Evolutionary conservation across 192 early-diverging fungal species (phyloP).

Genomic region (Coemansia sp.): DNA sequence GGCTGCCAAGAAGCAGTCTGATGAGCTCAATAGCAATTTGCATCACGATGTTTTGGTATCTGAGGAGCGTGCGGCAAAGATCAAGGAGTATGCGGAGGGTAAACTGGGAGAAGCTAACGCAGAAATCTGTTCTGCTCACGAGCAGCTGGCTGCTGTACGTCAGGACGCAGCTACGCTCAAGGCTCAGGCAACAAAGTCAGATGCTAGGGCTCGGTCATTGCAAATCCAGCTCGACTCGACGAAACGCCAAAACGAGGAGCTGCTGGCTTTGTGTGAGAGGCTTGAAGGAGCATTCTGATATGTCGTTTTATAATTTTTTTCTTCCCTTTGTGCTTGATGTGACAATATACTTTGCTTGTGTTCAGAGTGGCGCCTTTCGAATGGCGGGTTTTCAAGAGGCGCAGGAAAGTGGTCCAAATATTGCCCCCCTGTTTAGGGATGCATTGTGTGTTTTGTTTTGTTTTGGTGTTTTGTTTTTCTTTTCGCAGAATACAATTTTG

Average conservation of each 20-base stretch:
- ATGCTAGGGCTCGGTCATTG: conserved; percentile 30
- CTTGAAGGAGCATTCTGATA: neutral
- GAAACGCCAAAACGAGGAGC: conserved; percentile 51
- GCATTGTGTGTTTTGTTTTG: neutral
- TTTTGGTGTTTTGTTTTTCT: neutral
- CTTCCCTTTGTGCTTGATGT: neutral
- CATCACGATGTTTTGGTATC: conserved; percentile 39
- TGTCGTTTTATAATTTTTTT: neutral
- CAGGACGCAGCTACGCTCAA: conserved; percentile 24
- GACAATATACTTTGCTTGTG: neutral
- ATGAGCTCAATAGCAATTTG: conserved; percentile 27
- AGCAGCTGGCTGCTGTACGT: conserved; percentile 20
- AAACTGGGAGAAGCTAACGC: conserved; percentile 33
- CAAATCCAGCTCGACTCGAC: conserved; percentile 49
- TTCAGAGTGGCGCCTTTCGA: too few relatives aligned
- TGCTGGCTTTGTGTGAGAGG: conserved; percentile 37
- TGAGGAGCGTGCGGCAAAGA: conserved; percentile 36
- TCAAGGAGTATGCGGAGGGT: conserved; percentile 38
- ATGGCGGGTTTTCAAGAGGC: neutral
- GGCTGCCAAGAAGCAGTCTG: conserved; percentile 23
- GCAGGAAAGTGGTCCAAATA: neutral
- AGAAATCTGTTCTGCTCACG: conserved; percentile 26
- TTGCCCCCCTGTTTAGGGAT: neutral
- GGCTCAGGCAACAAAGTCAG: conserved; percentile 28
- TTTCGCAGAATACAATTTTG: neutral